These are phyloP conservation scores for Fusarium cyanostomum DNA, from an alignment of 2,329 filamentous ascomycete genomes.

Conservation along the genomic window DNA sequence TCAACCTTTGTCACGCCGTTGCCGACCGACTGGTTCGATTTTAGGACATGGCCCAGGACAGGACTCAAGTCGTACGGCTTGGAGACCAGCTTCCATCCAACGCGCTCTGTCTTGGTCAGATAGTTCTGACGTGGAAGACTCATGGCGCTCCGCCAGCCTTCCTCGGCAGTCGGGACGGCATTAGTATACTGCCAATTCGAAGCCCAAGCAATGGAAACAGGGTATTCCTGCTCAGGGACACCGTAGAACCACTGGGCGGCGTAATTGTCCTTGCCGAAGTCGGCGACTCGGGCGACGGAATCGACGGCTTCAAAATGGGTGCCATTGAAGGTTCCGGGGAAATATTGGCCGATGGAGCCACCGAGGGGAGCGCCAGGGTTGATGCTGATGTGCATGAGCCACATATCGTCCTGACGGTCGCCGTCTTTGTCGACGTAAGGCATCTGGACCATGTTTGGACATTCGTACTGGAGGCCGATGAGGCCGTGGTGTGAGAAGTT, in stretches of 20 bases:
- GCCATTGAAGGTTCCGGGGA: conserved; percentile 70
- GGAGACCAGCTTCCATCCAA: conserved; percentile 62
- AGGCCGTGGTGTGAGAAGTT: conserved; percentile 66
- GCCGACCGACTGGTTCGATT: conserved; percentile 53
- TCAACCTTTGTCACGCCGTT: conserved; percentile 61
- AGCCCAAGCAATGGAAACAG: conserved; percentile 49
- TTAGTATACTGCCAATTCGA: conserved; percentile 49
- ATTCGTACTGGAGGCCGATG: conserved; percentile 68
- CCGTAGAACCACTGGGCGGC: conserved; percentile 50
- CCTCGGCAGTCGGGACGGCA: conserved; percentile 43
- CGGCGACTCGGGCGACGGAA: conserved; percentile 41
- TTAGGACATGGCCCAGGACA: conserved; percentile 57
- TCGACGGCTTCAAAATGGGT: conserved; percentile 62
- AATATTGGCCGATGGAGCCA: conserved; percentile 65
- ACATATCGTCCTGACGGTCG: conserved; percentile 42
- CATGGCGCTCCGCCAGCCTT: conserved; percentile 48
- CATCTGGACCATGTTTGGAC: conserved; percentile 68
- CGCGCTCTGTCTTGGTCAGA: conserved; percentile 59
- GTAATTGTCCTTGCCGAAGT: conserved; percentile 52
- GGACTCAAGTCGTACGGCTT: conserved; percentile 59
- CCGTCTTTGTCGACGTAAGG: conserved; percentile 54
- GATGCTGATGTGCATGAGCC: conserved; percentile 61
- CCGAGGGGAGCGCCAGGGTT: conserved; percentile 67
- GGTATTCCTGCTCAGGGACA: conserved; percentile 34
- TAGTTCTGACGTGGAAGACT: conserved; percentile 57